Percentiles rank a stretch among this genome's conserved stretches.
Evolutionary conservation across 78 protist genomes (phyloP).

Genomic region (Dictyostelium intermedium): DNA sequence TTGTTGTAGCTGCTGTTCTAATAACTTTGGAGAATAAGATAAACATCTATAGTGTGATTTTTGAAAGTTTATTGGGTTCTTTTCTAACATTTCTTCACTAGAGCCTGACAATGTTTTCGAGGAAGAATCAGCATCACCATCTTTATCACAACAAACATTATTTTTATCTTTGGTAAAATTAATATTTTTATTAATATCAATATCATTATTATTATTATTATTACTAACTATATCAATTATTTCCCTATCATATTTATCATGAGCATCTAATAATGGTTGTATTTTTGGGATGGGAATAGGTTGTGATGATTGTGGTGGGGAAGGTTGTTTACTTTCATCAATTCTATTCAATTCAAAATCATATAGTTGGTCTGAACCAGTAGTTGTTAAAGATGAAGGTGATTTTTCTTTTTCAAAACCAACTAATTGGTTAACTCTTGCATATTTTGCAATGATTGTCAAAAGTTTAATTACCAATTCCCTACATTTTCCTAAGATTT

Average conservation of each 20-base stretch:
- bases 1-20: constrained; percentile 14
- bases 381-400: neutral
- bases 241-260: neutral
- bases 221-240: neutral
- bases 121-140: neutral
- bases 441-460: constrained; percentile 49
- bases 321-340: neutral
- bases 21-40: constrained; percentile 42
- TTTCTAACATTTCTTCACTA: neutral
- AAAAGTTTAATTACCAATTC: constrained; percentile 33
- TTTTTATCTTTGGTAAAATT: too few species aligned
- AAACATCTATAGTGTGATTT: constrained; percentile 50
- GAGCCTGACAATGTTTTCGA: neutral
- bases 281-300: neutral
- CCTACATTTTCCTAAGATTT: constrained; percentile 3
- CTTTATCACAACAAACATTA: neutral
- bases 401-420: neutral
- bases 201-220: neutral
- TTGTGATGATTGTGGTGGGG: neutral
- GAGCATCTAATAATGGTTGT: neutral
- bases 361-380: neutral
- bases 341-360: neutral
- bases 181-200: too few species aligned
- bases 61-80: constrained; percentile 12
- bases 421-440: constrained; percentile 21